These are phyloP conservation scores for Starmerella sp. DNA, from an alignment of 805 yeast species.

Conservation along the genomic window DNA sequence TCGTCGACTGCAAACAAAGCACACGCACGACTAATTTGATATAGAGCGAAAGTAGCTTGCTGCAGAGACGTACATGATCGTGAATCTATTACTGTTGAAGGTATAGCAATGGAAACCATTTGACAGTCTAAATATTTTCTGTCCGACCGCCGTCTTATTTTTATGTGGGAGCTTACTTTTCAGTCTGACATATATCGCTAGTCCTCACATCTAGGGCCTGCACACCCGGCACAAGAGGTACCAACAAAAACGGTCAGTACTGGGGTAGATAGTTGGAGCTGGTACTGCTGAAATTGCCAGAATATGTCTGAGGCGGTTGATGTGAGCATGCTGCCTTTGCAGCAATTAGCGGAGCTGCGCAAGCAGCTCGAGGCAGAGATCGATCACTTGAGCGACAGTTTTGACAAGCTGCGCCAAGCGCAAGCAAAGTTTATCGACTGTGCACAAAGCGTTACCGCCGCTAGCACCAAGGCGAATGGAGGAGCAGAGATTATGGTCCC, in stretches of 20 bases:
- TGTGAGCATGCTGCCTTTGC: slow-evolving; percentile 45
- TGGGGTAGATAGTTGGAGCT: not conserved
- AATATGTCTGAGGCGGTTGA: slow-evolving; percentile 13
- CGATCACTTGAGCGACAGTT: slow-evolving; percentile 73
- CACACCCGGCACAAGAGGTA: not conserved
- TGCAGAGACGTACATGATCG: slow-evolving; percentile 52
- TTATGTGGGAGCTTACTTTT: not conserved
- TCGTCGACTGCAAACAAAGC: slow-evolving; percentile 62
- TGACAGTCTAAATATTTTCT: not conserved
- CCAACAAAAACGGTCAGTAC: not conserved
- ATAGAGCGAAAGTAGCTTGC: slow-evolving; percentile 61
- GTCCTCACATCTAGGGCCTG: not conserved
- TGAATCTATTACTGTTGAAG: slow-evolving; percentile 48
- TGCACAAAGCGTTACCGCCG: slow-evolving; percentile 50
- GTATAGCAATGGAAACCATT: slow-evolving; percentile 45
- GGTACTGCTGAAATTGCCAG: not conserved
- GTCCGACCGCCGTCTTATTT: not conserved
- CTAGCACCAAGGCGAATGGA: slow-evolving; percentile 35
- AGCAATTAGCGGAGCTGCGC: slow-evolving; percentile 75
- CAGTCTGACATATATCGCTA: not conserved
- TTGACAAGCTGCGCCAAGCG: slow-evolving; percentile 74
- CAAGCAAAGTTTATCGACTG: slow-evolving; percentile 75
- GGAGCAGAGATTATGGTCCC: slow-evolving; percentile 63
- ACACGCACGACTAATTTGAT: slow-evolving; percentile 70
- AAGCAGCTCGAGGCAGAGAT: slow-evolving; percentile 74